phyloP scores from a whole-genome alignment of 495 filamentous ascomycete genomes.

The Penicillium cosmopolitanum region DNA sequence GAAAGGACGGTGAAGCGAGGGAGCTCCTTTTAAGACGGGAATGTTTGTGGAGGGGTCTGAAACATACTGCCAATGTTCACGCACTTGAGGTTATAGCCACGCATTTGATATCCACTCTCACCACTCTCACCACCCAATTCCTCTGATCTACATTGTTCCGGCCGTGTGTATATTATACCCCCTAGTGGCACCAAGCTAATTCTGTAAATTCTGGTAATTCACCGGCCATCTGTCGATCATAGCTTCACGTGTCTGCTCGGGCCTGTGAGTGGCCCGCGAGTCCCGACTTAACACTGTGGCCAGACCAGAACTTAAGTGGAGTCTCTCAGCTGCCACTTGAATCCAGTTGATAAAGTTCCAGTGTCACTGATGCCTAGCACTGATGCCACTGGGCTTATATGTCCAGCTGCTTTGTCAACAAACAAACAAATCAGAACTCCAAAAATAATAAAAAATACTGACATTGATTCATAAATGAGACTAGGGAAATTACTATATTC shows the following conservation, averaged over 20 bases:
- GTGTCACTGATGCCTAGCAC: too few relatives aligned
- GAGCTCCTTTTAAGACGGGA: slow-evolving; percentile 11
- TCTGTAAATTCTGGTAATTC: neutral
- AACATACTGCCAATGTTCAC: neutral
- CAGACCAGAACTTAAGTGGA: neutral
- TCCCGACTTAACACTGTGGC: slow-evolving; percentile 2
- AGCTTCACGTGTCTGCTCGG: neutral
- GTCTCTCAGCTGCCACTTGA: too few relatives aligned
- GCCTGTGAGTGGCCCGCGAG: neutral
- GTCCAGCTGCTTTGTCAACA: too few relatives aligned
- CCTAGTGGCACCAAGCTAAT: neutral
- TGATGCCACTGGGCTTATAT: too few relatives aligned
- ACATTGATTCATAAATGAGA: too few relatives aligned
- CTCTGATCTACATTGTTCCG: too few relatives aligned
- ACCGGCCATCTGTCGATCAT: neutral
- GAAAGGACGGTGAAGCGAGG: slow-evolving; percentile 12
- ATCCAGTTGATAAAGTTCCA: too few relatives aligned
- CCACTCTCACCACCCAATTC: too few relatives aligned
- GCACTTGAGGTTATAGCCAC: neutral
- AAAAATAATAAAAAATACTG: too few relatives aligned
- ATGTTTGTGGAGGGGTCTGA: slow-evolving; percentile 5
- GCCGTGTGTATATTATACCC: neutral
- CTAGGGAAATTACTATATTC: too few relatives aligned
- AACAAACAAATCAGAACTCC: too few relatives aligned
- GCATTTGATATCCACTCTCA: neutral